Evolutionary conservation across 2,329 filamentous ascomycete species (phyloP).

Genomic region (Dothiorella sarmentorum): DNA sequence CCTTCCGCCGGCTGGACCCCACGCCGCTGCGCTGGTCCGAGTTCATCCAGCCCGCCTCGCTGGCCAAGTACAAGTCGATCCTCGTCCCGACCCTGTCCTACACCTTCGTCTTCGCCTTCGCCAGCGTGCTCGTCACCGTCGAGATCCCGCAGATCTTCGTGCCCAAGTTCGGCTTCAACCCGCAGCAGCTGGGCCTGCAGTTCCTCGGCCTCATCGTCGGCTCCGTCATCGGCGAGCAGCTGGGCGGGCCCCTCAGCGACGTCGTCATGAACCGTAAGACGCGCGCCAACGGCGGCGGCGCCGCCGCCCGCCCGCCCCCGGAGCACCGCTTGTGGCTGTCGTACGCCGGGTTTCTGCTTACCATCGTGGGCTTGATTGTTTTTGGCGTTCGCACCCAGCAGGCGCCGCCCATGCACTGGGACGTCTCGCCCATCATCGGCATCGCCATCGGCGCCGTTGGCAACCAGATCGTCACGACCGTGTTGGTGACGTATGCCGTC

Average conservation of each 20-base stretch:
- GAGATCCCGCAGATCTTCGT: constrained; percentile 59
- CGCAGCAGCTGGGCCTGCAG: constrained; percentile 57
- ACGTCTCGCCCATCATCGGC: constrained; percentile 56
- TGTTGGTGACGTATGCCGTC: constrained; percentile 58
- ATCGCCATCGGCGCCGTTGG: constrained; percentile 51
- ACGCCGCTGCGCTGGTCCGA: constrained; percentile 48
- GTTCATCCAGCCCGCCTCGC: constrained; percentile 51
- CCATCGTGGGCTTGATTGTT: constrained; percentile 52
- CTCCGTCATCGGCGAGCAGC: constrained; percentile 55
- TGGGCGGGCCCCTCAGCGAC: constrained; percentile 54
- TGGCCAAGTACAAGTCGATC: constrained; percentile 47
- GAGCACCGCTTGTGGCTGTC: constrained; percentile 58
- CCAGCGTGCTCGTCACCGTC: constrained; percentile 52
- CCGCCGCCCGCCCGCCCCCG: constrained; percentile 46
- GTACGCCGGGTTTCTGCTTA: constrained; percentile 51
- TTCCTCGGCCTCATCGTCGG: constrained; percentile 57
- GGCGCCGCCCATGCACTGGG: constrained; percentile 46
- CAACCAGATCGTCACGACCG: constrained; percentile 60
- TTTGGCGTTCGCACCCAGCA: constrained; percentile 53
- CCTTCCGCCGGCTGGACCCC: constrained; percentile 50
- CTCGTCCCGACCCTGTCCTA: constrained; percentile 53
- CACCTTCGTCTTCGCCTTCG: constrained; percentile 56
- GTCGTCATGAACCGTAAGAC: constrained; percentile 48
- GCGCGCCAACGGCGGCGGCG: constrained; percentile 29
- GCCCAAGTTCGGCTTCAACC: constrained; percentile 54